Evolutionary conservation across 2,329 filamentous ascomycete genomes (phyloP), one percentile per base, ranked within the genome.

Genomic region (Parastagonospora nodorum): DNA sequence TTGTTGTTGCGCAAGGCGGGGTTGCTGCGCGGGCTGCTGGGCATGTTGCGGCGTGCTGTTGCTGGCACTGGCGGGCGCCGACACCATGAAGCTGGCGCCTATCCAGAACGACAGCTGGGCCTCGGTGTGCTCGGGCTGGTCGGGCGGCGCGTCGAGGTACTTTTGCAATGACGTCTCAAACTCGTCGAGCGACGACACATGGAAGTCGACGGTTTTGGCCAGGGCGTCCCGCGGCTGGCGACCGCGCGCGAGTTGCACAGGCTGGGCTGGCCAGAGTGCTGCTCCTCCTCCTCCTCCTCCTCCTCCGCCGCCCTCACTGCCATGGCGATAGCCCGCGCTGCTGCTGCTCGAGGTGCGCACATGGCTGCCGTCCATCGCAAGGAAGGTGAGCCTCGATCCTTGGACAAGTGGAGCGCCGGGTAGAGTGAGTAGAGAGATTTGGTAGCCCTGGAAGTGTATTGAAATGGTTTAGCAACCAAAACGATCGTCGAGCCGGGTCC

Each of bases 21-120:
- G 53, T 24, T 47, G 52, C 5, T 53, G 50, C 5, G 40, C 48
- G 8, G 39, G 49, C 15, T 43, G 39, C 30, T 35, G 30, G 2
- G 40, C 39, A 8, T 39, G 44, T 10, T 35, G 39, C 8, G 30
- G 10, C 28, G 30, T 44, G 40, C 8, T 30, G 37, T 12, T 45
- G 38, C 12, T 43, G 44, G 30, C n/a, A 47, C 19, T 43, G 44
- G 12, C 41, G 42, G 58, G 49, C 8, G 54, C 48, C 37, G 55
- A 51, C 36, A 74, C 72, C 39, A 67, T 49, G 54, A 75, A 75
- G 50, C 53, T 63, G 19, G 72, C 64, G 49, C 68, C 69, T 19
- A 67, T 69, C 70, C 71, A 74, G 47, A 75, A 71, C 48, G 64
- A 68, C 15, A 75, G 56, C 57, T 74, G 71, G 48, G 70, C 72